Conservation (phyloP, 495 filamentous ascomycete genomes). For the Podospora fimiseda region DNA sequence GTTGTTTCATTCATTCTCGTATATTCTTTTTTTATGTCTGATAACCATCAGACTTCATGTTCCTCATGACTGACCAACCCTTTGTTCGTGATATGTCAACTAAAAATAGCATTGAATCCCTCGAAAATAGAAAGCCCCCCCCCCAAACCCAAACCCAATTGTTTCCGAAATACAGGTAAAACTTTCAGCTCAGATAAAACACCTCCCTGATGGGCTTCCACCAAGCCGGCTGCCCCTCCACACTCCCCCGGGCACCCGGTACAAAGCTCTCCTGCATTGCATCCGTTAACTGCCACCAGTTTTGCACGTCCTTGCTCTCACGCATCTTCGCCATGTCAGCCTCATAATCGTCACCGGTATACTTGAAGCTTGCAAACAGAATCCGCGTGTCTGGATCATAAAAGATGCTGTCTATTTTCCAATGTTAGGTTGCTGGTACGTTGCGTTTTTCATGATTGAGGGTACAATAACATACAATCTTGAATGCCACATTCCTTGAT, state of each 20-base stretch:
- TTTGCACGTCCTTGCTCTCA: constrained; percentile 60
- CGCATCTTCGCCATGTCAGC: constrained; percentile 68
- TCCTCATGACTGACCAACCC: too few relatives aligned
- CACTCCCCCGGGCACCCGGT: constrained; percentile 55
- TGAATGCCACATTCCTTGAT: constrained; percentile 66
- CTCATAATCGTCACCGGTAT: constrained; percentile 60
- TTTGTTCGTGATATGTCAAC: too few relatives aligned
- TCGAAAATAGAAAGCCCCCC: too few relatives aligned
- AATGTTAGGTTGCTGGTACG: too few relatives aligned
- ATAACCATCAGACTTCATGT: too few relatives aligned
- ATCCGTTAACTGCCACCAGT: constrained; percentile 79
- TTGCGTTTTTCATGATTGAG: too few relatives aligned
- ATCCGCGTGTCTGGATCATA: constrained; percentile 54
- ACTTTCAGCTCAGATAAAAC: constrained; percentile 52
- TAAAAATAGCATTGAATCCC: too few relatives aligned
- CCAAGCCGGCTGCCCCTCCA: constrained; percentile 57
- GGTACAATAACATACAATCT: constrained; percentile 62
- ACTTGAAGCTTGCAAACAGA: constrained; percentile 69
- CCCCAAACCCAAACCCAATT: not conserved
- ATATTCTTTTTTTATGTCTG: too few relatives aligned
- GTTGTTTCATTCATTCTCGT: too few relatives aligned
- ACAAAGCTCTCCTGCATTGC: constrained; percentile 59
- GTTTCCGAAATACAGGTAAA: not conserved
- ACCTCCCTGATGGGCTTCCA: constrained; percentile 69
- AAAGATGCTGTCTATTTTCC: constrained; percentile 59